Percentiles rank a stretch among this genome's conserved stretches.
phyloP scores from a whole-genome alignment of 495 filamentous ascomycete species.

The Sordaria brevicollis region DNA sequence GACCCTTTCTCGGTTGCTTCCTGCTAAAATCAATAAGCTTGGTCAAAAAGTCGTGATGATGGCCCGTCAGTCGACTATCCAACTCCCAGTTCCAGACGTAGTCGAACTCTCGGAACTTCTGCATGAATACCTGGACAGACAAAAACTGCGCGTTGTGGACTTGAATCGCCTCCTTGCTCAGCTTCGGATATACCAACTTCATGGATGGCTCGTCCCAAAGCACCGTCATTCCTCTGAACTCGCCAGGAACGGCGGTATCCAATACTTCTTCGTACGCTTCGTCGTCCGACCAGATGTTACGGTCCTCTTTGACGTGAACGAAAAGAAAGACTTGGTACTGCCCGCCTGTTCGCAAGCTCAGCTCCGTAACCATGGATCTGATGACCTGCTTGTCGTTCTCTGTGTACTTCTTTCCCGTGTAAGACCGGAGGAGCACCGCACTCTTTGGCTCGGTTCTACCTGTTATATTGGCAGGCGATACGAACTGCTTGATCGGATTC shows the following conservation, averaged over 20 bases:
- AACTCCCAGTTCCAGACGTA: slow-evolving; percentile 72
- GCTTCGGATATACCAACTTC: slow-evolving; percentile 46
- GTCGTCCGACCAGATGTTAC: slow-evolving; percentile 44
- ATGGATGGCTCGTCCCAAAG: slow-evolving; percentile 55
- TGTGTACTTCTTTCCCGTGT: slow-evolving; percentile 58
- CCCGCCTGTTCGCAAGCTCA: slow-evolving; percentile 60
- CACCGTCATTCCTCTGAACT: slow-evolving; percentile 56
- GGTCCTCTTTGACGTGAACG: slow-evolving; percentile 57
- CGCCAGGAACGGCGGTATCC: slow-evolving; percentile 45
- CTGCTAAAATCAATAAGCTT: slow-evolving; percentile 47
- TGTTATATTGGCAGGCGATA: not conserved
- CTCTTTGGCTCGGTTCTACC: slow-evolving; percentile 39
- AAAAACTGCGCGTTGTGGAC: slow-evolving; percentile 45
- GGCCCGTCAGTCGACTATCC: slow-evolving; percentile 60
- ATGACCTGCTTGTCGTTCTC: slow-evolving; percentile 60
- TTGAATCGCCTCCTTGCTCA: slow-evolving; percentile 26
- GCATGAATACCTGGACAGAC: slow-evolving; percentile 54
- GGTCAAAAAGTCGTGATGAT: slow-evolving; percentile 60
- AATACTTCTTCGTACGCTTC: slow-evolving; percentile 44
- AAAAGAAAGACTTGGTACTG: slow-evolving; percentile 71
- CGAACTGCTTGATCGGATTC: not conserved
- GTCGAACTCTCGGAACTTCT: slow-evolving; percentile 60
- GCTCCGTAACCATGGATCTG: slow-evolving; percentile 62
- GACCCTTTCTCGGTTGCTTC: slow-evolving; percentile 52
- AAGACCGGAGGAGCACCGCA: slow-evolving; percentile 60